Evolutionary conservation across 805 yeast species (phyloP), one percentile per base, ranked within the genome.

Genomic region (Myxozyma nipponensis): DNA sequence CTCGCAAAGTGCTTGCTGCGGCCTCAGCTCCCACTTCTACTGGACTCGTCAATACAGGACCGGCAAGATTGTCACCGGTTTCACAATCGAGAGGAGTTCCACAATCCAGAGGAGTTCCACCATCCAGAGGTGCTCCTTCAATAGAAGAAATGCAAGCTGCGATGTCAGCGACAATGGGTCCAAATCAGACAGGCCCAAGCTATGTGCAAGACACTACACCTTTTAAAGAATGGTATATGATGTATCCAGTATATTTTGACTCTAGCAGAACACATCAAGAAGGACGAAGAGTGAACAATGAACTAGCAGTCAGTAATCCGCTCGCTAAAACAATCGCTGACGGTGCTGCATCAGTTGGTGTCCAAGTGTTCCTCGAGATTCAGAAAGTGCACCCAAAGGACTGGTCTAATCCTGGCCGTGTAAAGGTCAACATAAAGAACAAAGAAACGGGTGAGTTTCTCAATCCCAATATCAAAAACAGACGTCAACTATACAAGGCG

Each of bases 391-490:
- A 91, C 69, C 98, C 98, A 10, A 95, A 90, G 67, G 98, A 91
- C 69, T 93, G 84, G 77, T 95, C 98, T 58, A 91, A 91, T 64
- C 95, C 97, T 3, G 98, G 98, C n/a, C 77, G 98, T 62, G 90
- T 93, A 32, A 79, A 95, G 59, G 84, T 89, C 21, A 72, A 81
- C 40, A 58, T 87, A 37, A 83, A 81, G 62, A 76, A 77, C 42
- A 68, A 75, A 9, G 81, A 79, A 1, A 60, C 67, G 9, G 72
- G 69, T 13, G 64, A 66, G 17, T 60, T 63, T 24, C 45, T 62
- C 41, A 66, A 46, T 54, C 44, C 62, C 36, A 22, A 42, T 34
- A 41, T 72, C 35, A 68, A 67, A 47, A 78, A 77, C 55, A 89
- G 90, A 65, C 79, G 95, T 60, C 81, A 79, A 42, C 68, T 91